phyloP scores from a whole-genome alignment of 352 stramenopile species.

The Pilasporangium apinafurcum region DNA sequence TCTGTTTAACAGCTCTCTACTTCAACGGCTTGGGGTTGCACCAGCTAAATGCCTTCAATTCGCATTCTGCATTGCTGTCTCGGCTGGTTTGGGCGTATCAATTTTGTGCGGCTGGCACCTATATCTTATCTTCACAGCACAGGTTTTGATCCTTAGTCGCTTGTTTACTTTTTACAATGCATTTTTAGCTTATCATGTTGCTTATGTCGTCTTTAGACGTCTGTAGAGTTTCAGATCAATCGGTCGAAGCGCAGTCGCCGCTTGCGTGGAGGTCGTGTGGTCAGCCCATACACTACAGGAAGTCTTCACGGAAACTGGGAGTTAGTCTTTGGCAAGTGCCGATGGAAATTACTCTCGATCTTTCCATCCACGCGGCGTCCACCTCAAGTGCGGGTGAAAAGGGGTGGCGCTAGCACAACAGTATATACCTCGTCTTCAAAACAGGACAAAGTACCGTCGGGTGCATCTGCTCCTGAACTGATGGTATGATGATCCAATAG shows the following conservation, averaged over 20 bases:
- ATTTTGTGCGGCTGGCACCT: slow-evolving; percentile 63
- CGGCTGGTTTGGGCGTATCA: slow-evolving; percentile 49
- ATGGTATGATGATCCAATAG: too few species aligned
- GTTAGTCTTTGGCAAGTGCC: slow-evolving; percentile 58
- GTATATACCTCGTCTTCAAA: too few species aligned
- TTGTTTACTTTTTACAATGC: too few species aligned
- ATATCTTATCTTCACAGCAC: slow-evolving; percentile 69
- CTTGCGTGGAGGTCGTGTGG: slow-evolving; percentile 34
- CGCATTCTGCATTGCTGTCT: slow-evolving; percentile 56
- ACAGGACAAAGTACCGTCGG: too few species aligned
- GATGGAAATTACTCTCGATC: slow-evolving; percentile 50
- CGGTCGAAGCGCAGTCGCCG: slow-evolving; percentile 40
- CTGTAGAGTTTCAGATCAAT: slow-evolving; percentile 80
- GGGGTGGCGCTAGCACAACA: too few species aligned
- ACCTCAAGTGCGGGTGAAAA: slow-evolving; percentile 11
- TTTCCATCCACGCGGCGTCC: slow-evolving; percentile 43
- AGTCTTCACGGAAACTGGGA: slow-evolving; percentile 76
- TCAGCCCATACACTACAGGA: slow-evolving; percentile 59
- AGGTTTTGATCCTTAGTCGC: too few species aligned
- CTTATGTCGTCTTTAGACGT: slow-evolving; percentile 36
- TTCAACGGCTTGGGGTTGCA: slow-evolving; percentile 8
- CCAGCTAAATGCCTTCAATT: slow-evolving; percentile 50
- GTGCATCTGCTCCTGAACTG: too few species aligned
- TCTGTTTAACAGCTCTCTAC: slow-evolving; percentile 11
- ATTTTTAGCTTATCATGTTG: neutral